Base-by-base conservation (phyloP, 73 alveolate genomes). In the Tetrahymena borealis region DNA sequence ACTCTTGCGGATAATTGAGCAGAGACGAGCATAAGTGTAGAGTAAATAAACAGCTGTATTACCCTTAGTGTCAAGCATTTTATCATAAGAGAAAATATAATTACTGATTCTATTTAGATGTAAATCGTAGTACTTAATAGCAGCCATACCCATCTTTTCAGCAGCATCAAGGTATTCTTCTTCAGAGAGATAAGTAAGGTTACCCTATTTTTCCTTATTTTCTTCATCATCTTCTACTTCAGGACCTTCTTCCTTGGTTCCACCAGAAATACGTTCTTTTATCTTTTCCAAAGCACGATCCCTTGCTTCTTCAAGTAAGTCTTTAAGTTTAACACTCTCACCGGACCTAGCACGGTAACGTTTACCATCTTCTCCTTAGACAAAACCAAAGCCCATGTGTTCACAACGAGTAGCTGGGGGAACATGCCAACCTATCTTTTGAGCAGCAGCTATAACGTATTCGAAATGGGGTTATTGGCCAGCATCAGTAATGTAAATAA, bases 31-130 rank as follows among this genome's bases (percentile, higher is more conserved):
- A 95, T 98, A 99, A 94, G 98, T 97, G 93, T 98, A 99, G 91
- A 98, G 98, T 37, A 99, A 94, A 91, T 98, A 99, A 15, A 99
- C 99, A 24, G 99, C 99, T 32, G 99, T 99, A 97, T 99, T 99
- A 33, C 99, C 99, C 85, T 98, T 98, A 78, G 99, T 99, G 94
- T 99, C 99, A 79, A 99, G 98, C 99, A 99, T 98, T 97, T 97
- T 97, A 94, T 98, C 99, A 93, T 96, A 98, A 91, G 98, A 96
- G 95, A 98, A 99, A 32, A 78, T 96, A 94, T 99, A 99, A 92
- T 98, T 98, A 20, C 99, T 94, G 33, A 97, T 95, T 40, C 99
- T 94, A 96, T 98, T 98, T 95, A 98, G 99, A 79, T 98, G 98
- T 39, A 99, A 96, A 94, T 99, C 99, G 96, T 94, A 99, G 94